phyloP scores from a whole-genome alignment of 108 stramenopile species.

The Schizochytrium sp. region DNA sequence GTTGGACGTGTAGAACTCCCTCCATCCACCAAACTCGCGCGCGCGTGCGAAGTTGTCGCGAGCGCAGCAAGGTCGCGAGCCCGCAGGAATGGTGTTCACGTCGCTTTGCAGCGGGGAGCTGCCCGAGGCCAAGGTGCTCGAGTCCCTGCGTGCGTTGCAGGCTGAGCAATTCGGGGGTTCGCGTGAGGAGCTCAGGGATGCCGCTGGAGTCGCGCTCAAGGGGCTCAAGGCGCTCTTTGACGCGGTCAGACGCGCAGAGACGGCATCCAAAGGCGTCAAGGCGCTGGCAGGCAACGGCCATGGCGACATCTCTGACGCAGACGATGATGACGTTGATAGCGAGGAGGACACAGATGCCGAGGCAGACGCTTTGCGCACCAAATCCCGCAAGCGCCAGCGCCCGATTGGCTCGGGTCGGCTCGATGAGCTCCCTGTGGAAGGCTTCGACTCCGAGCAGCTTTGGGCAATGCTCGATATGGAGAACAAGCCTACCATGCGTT shows the following conservation, averaged over 20 bases:
- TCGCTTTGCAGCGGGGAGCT: background rate
- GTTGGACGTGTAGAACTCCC: background rate
- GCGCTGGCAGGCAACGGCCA: background rate
- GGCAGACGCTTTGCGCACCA: background rate
- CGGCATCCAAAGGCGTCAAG: background rate
- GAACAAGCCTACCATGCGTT: background rate
- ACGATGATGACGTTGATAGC: background rate
- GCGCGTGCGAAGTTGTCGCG: background rate
- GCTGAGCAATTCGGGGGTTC: background rate
- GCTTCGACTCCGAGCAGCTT: background rate
- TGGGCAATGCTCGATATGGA: constrained; percentile 17
- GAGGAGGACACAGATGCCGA: background rate
- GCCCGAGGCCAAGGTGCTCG: background rate
- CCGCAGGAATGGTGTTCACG: background rate
- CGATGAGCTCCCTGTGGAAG: background rate
- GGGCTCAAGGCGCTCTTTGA: background rate
- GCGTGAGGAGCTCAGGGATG: background rate
- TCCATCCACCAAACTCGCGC: background rate
- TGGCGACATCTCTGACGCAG: background rate
- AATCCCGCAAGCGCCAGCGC: background rate
- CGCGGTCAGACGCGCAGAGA: background rate
- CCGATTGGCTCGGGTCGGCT: background rate
- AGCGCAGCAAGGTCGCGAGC: background rate
- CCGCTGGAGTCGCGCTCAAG: background rate
- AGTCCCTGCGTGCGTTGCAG: background rate